Conservation (phyloP, 305 asterid genomes). For the Nicotiana rustica region DNA sequence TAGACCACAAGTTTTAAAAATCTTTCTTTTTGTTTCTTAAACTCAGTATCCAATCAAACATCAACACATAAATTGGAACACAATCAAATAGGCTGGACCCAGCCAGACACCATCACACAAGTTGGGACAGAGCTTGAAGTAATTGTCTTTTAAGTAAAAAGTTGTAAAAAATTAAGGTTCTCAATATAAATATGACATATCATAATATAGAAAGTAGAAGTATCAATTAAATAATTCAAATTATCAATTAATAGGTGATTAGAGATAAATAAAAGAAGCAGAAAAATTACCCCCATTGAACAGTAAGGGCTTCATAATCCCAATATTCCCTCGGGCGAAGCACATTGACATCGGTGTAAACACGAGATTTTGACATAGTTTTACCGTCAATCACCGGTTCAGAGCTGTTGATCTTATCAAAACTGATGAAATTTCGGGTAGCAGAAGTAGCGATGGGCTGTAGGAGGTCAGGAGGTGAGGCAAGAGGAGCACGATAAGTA, state of each 20-base stretch:
- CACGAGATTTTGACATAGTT: conserved; percentile 83
- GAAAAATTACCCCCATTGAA: conserved; percentile 81
- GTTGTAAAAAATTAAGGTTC: neutral
- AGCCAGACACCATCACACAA: too few species aligned
- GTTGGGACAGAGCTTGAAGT: neutral
- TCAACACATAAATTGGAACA: too few species aligned
- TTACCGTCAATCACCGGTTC: conserved; percentile 57
- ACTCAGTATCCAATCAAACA: too few species aligned
- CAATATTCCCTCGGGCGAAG: conserved; percentile 86
- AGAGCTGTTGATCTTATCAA: conserved; percentile 45
- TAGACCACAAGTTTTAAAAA: too few species aligned
- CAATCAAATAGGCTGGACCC: too few species aligned
- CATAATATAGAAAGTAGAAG: neutral
- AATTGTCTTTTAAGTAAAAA: neutral
- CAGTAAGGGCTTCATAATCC: conserved; percentile 89
- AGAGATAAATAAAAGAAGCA: conserved; percentile 24
- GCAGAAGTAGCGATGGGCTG: conserved; percentile 7
- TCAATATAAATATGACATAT: neutral
- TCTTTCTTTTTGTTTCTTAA: too few species aligned
- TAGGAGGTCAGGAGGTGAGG: conserved; percentile 45
- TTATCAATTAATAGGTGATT: conserved; percentile 26
- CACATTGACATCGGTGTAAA: conserved; percentile 79
- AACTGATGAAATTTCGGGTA: neutral
- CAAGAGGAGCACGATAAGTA: conserved; percentile 48
- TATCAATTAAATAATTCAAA: neutral